Evolutionary conservation across 371 early-diverging fungal species (phyloP), one percentile per base, ranked within the genome.

Genomic region (Mortierella sp.): DNA sequence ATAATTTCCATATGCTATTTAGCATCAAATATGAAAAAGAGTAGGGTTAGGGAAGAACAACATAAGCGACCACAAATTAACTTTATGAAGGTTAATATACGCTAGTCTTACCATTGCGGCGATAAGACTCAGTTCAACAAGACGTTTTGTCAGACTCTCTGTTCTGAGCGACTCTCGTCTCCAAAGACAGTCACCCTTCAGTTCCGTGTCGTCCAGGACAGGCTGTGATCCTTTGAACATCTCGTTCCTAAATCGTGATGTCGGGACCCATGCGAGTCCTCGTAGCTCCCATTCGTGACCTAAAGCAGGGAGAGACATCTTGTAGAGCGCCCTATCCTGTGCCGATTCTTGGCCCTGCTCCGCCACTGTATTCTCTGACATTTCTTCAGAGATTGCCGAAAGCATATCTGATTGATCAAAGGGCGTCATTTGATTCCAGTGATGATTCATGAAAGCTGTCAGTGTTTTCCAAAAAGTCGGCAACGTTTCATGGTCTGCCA

Each of bases 161-260:
- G 32, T 32, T 59, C 58, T 72, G 40, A 58, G 40, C 15, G 75
- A 64, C 3, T 68, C 82, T 35, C 68, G 72, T 31, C 64, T 81
- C 82, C 82, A 81, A 19, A 81, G 66, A 23, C 58, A 53, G n/a
- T 66, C 76, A 22, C 59, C 60, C 51, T 81, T 75, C 58, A 81
- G 40, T 42, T 81, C 82, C 47, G 28, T 34, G 32, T 81, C 75
- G 9, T 72, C 69, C 56, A 81, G 22, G 19, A 51, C 64, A 15
- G 75, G 72, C 12, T 61, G 69, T 0, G 68, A 43, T 17, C 72
- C 76, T 35, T 85, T 85, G 29, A 84, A 85, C 57, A 88, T 61
- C 10, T 79, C 76, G 57, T 83, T 83, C 1, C 84, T 86, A 72
- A 87, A 88, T 6, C 87, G 84, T 1, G 82, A 59, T 19, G 84